phyloP scores from a whole-genome alignment of 441 rosid species.

The Jatropha podagrica region DNA sequence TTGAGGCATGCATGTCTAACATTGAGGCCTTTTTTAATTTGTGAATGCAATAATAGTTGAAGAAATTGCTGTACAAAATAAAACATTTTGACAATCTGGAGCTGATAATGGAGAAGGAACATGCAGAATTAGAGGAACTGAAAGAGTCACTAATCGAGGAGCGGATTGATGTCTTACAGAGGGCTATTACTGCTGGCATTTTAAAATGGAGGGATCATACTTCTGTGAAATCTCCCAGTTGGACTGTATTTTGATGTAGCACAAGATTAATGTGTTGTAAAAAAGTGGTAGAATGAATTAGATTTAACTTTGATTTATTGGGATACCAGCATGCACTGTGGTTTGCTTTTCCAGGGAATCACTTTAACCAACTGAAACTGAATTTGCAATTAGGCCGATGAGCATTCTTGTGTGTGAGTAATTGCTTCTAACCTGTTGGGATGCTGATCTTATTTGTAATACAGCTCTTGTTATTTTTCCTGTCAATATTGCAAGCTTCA shows the following conservation, averaged over 20 bases:
- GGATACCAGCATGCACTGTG: not conserved
- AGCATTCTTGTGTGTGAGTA: not conserved
- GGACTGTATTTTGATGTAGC: constrained; percentile 18
- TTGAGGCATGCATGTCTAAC: not conserved
- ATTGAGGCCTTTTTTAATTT: not conserved
- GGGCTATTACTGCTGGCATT: constrained; percentile 46
- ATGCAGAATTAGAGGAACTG: constrained; percentile 48
- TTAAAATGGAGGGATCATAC: constrained; percentile 60
- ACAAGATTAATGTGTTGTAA: constrained; percentile 12
- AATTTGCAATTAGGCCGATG: not conserved
- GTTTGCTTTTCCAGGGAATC: not conserved
- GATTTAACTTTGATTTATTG: not conserved
- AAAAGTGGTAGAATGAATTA: not conserved
- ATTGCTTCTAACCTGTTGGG: not conserved
- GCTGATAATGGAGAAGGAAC: constrained; percentile 75
- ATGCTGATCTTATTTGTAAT: not conserved
- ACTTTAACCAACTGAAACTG: not conserved
- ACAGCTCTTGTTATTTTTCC: not conserved
- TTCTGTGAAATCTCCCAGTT: constrained; percentile 33
- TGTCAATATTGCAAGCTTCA: not conserved
- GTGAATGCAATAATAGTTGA: constrained; percentile 40
- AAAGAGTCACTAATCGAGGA: constrained; percentile 55
- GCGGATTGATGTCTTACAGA: constrained; percentile 52
- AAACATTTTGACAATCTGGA: constrained; percentile 66
- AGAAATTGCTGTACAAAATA: constrained; percentile 66